Evolutionary conservation across 495 filamentous ascomycete genomes (phyloP).

Genomic region (Coniosporium apollinis): DNA sequence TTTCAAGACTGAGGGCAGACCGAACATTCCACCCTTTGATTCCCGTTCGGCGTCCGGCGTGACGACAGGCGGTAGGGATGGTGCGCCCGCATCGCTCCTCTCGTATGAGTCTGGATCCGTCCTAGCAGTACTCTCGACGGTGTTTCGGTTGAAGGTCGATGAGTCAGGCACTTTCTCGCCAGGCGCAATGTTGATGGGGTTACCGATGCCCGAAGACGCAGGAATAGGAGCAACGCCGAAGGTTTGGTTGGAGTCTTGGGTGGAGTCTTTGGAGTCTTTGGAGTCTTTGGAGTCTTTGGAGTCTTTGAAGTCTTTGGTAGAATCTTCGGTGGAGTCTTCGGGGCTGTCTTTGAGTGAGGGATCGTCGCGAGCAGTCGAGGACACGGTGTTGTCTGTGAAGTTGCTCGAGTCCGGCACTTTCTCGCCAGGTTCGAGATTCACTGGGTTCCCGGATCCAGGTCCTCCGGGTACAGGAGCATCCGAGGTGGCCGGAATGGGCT

Average conservation of each 20-base stretch:
- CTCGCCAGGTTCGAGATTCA: constrained; percentile 64
- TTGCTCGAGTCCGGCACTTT: constrained; percentile 48
- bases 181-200: constrained; percentile 63
- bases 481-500: constrained; percentile 15
- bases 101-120: constrained; percentile 77
- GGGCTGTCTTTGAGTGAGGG: constrained; percentile 5
- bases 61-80: constrained; percentile 29
- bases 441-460: constrained; percentile 59
- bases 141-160: constrained; percentile 36
- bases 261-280: too few relatives aligned
- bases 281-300: too few relatives aligned
- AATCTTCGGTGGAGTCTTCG: too few relatives aligned
- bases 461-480: constrained; percentile 69
- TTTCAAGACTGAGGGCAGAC: constrained; percentile 42
- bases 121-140: constrained; percentile 42
- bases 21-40: constrained; percentile 35
- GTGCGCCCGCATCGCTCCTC: constrained; percentile 33
- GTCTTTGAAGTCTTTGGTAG: too few relatives aligned
- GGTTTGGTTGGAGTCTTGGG: too few relatives aligned
- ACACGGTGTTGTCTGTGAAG: constrained; percentile 26
- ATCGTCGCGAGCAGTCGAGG: constrained; percentile 8
- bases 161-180: constrained; percentile 62
- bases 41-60: constrained; percentile 29
- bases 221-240: constrained; percentile 52
- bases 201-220: constrained; percentile 57